Percentiles rank a stretch among this genome's conserved stretches.
phyloP scores from a whole-genome alignment of 352 stramenopile genomes.

The Thalassiosira sp. region DNA sequence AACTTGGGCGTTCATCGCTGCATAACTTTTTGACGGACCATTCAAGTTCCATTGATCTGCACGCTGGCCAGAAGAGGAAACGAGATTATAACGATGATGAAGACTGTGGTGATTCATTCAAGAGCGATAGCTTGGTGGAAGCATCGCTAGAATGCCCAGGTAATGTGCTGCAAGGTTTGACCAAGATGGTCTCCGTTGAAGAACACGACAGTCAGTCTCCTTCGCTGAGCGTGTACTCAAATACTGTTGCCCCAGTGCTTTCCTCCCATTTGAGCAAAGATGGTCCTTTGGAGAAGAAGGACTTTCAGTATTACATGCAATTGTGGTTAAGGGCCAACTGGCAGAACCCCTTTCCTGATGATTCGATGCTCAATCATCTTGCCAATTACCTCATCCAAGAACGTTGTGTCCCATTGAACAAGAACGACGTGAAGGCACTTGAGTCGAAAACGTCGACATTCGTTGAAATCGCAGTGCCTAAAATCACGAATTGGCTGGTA shows the following conservation, averaged over 20 bases:
- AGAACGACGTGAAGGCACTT: not conserved
- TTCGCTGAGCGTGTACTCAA: no score
- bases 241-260: not conserved
- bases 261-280: not conserved
- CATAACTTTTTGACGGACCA: not conserved
- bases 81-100: not conserved
- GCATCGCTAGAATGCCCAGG: not conserved
- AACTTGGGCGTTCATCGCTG: not conserved
- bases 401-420: conserved; percentile 2
- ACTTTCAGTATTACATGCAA: not conserved
- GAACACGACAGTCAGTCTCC: not conserved
- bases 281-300: not conserved
- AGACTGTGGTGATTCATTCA: not conserved
- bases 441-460: not conserved
- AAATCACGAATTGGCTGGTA: conserved; percentile 37
- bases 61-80: conserved; percentile 8
- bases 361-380: conserved; percentile 10
- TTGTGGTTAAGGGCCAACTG: not conserved
- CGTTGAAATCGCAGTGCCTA: conserved; percentile 7
- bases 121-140: not conserved
- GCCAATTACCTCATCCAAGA: conserved; percentile 12
- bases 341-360: conserved; percentile 19
- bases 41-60: not conserved
- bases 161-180: conserved; percentile 1
- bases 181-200: conserved; percentile 2